Evolutionary conservation across 345 rosid species (phyloP).

Genomic region (Boechera stricta): DNA sequence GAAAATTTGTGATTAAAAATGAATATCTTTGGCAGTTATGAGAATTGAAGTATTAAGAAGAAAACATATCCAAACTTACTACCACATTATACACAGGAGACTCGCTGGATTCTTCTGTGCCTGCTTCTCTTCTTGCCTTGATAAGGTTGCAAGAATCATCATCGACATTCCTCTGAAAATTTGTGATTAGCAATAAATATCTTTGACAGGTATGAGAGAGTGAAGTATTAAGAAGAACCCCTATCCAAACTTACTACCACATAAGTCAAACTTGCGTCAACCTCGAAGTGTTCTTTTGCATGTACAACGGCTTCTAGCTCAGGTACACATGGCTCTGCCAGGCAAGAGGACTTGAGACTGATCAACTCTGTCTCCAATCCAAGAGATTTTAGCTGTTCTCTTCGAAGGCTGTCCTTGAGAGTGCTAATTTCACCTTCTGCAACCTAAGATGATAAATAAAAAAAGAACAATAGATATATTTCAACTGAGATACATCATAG

Average conservation of each 20-base stretch:
- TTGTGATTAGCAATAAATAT: slow-evolving; percentile 6
- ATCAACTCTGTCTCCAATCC: slow-evolving; percentile 63
- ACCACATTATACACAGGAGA: slow-evolving; percentile 42
- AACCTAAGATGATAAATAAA: slow-evolving; percentile 49
- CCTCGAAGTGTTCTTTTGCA: slow-evolving; percentile 35
- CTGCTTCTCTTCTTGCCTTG: slow-evolving; percentile 7
- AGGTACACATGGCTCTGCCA: slow-evolving; percentile 34
- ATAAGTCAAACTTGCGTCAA: slow-evolving; percentile 30
- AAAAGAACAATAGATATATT: background rate
- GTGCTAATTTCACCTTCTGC: slow-evolving; percentile 64
- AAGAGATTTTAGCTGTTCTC: slow-evolving; percentile 56
- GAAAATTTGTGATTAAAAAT: slow-evolving; percentile 14
- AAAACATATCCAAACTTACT: slow-evolving; percentile 1
- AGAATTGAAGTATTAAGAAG: background rate
- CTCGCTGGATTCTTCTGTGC: slow-evolving; percentile 8
- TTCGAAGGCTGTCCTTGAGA: slow-evolving; percentile 57
- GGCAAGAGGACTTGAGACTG: slow-evolving; percentile 55
- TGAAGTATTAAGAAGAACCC: background rate
- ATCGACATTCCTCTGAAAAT: slow-evolving; percentile 25
- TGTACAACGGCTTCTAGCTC: slow-evolving; percentile 41
- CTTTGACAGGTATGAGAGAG: slow-evolving; percentile 9
- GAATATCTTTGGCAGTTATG: background rate
- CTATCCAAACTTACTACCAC: slow-evolving; percentile 46
- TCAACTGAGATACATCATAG: background rate
- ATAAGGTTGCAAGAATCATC: slow-evolving; percentile 28